Base-by-base conservation (phyloP, 2,329 filamentous ascomycete species). In the Tolypocladium endophyticum region DNA sequence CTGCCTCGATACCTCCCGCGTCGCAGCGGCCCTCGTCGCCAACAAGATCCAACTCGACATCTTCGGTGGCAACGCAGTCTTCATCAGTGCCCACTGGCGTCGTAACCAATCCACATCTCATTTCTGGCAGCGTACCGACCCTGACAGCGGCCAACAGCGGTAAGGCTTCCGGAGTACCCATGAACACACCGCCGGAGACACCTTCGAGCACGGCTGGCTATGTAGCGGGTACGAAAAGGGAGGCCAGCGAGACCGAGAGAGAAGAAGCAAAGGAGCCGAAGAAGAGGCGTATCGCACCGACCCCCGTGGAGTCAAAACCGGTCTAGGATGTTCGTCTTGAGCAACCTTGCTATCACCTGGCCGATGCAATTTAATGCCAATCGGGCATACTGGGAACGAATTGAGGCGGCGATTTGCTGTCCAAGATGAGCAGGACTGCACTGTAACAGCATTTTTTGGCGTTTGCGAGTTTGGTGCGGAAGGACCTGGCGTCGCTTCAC, bases 181-280 rank as follows among this genome's bases (percentile, higher is more conserved):
- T 96, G 67, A 90, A 89, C 43, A 97, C 93, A 9, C 93, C 94
- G 2, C 94, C 93, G 0, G 89, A 96, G 71, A 97, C 93, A 3
- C 93, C 93, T 7, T 80, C 81, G 47, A 72, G 70, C 53, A 64
- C 68, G 1, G 65, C 68, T 23, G 67, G 66, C 30, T 66, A 68
- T 45, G 68, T 68, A 54, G 69, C 71, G 3, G 81, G 81, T 36
- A 73, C 75, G 20, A 87, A 87, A 70, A 76, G 84, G 63, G 84
- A 87, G 35, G 78, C 78, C 16, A 80, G 77, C 30, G 82, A 83
- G 61, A 77, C 76, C 30, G 84, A 84, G 39, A 78, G 79, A 55
- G 80, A 81, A 20, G 78, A 82, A 9, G 73, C 71, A 23, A 77
- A 78, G 20, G 77, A 84, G 66, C 78, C 83, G 6, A 91, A 90